phyloP scores from a whole-genome alignment of 2,329 filamentous ascomycete genomes.

The Arthrobotrys sinensis region DNA sequence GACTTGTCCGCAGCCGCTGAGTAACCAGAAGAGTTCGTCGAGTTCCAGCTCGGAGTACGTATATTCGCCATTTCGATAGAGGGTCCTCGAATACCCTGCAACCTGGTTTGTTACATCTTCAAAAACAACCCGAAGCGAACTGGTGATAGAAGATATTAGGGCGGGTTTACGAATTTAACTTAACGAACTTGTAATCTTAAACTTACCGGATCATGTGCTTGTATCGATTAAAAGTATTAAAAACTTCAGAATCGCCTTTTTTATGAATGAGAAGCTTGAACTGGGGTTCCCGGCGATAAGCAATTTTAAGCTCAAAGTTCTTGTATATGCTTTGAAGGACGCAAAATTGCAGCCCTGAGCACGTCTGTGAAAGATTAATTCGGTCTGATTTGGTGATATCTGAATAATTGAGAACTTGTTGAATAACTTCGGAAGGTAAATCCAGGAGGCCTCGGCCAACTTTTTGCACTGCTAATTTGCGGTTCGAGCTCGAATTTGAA shows the following conservation, averaged over 20 bases:
- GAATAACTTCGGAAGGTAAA: constrained; percentile 32
- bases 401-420: constrained; percentile 31
- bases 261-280: constrained; percentile 34
- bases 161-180: not conserved
- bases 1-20: constrained; percentile 28
- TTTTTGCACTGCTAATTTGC: not conserved
- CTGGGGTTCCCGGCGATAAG: constrained; percentile 27
- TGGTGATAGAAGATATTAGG: not conserved
- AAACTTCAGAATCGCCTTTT: not conserved
- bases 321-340: constrained; percentile 39
- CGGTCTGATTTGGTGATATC: constrained; percentile 27
- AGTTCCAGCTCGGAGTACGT: constrained; percentile 39
- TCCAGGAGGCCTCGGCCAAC: constrained; percentile 20
- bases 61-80: constrained; percentile 48
- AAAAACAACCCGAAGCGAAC: constrained; percentile 34
- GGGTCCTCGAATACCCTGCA: constrained; percentile 10
- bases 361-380: constrained; percentile 38
- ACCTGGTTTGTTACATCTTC: constrained; percentile 36
- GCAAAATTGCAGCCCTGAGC: constrained; percentile 24
- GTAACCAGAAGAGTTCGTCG: constrained; percentile 40
- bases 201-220: constrained; percentile 46
- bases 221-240: constrained; percentile 33
- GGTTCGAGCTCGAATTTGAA: not conserved
- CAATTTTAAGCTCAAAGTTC: constrained; percentile 40
- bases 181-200: not conserved